Evolutionary conservation across 1,284 basidiomycete genomes (phyloP).

Genomic region (Phenoliferia sp.): DNA sequence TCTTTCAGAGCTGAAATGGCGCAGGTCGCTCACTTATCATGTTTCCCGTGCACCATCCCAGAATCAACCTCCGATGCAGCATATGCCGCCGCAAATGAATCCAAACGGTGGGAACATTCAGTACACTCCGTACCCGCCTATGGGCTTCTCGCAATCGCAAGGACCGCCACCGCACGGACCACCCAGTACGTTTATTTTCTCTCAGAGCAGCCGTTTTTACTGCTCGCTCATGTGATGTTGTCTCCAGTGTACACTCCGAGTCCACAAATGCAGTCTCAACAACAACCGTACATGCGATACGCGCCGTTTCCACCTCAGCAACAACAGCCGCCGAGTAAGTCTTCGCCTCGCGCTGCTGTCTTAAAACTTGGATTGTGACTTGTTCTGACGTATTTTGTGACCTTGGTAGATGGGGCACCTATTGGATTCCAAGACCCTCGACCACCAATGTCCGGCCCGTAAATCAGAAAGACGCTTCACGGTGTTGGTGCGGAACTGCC

Average conservation of each 20-base stretch:
- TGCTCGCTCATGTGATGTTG: not conserved
- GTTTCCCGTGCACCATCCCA: not conserved
- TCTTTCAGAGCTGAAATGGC: not conserved
- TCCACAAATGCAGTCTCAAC: conserved; percentile 3
- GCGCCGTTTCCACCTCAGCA: not conserved
- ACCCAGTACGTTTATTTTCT: not conserved
- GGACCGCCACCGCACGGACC: not conserved
- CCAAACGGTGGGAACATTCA: not conserved
- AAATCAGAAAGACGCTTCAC: no score
- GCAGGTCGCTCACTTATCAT: not conserved
- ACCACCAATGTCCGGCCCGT: no score
- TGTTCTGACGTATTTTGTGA: conserved; percentile 35
- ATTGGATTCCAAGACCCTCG: conserved; percentile 47
- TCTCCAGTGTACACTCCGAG: conserved; percentile 1
- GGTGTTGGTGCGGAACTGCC: no score
- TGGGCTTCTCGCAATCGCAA: not conserved
- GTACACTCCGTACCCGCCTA: not conserved
- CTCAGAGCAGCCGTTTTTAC: not conserved
- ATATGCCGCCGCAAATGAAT: not conserved
- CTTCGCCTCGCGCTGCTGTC: conserved; percentile 28
- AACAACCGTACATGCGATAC: conserved; percentile 1
- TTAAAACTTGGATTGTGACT: conserved; percentile 36
- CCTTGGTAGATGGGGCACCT: conserved; percentile 64
- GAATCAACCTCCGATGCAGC: not conserved
- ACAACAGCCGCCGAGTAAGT: conserved; percentile 1